These are phyloP conservation scores for Eruca vesicaria DNA, from an alignment of 441 rosid genomes.

Conservation along the genomic window DNA sequence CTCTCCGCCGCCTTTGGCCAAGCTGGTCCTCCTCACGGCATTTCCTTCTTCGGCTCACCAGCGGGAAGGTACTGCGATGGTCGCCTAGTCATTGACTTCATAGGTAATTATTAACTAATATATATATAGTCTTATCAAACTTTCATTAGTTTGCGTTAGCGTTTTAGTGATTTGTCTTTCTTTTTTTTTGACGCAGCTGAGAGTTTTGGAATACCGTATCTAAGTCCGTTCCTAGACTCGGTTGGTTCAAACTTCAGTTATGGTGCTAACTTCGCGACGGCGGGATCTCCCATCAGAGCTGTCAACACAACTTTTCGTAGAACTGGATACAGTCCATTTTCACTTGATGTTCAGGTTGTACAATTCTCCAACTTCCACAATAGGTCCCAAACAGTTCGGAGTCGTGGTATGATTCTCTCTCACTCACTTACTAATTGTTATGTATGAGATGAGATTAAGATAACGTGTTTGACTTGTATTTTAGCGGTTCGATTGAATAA, in stretches of 20 bases:
- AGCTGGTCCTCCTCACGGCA: conserved; percentile 53
- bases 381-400: conserved; percentile 56
- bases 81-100: conserved; percentile 55
- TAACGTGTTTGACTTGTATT: neutral
- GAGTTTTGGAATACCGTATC: conserved; percentile 48
- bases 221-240: conserved; percentile 69
- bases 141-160: neutral
- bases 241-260: conserved; percentile 61
- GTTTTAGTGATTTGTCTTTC: neutral
- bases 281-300: conserved; percentile 74
- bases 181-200: conserved; percentile 40
- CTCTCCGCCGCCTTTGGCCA: conserved; percentile 60
- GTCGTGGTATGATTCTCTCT: conserved; percentile 29
- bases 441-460: neutral
- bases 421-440: neutral
- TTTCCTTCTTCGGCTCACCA: conserved; percentile 50
- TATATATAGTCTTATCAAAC: neutral
- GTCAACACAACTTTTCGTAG: conserved; percentile 56
- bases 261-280: conserved; percentile 82
- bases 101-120: conserved; percentile 27
- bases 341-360: conserved; percentile 58
- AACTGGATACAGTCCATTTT: conserved; percentile 69
- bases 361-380: conserved; percentile 56
- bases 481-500: too few relatives aligned
- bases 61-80: conserved; percentile 63